Base-by-base conservation (phyloP, 768 basidiomycete species). In the Boletus rex-veris region DNA sequence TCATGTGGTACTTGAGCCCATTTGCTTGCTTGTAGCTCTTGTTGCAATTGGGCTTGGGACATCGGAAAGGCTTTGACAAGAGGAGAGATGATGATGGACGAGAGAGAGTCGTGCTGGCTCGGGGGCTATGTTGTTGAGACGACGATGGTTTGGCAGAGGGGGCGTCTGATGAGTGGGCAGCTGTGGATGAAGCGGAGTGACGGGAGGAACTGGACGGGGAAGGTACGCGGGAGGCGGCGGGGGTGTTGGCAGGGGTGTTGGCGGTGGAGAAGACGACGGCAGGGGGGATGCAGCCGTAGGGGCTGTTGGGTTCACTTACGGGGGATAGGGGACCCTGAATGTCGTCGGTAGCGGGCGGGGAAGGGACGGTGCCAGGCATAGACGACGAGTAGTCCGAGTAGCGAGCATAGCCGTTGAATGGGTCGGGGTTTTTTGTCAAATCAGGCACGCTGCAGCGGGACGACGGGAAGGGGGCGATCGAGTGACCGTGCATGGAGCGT, bases 21-120 rank as follows among this genome's bases (percentile, higher is more conserved):
- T 97, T 97, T 40, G 91, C 91, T 72, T 96, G 93, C 77, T 96
- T 96, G 77, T 96, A 97, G 48, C 82, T 82, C 78, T 98, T 98
- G 75, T 90, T 92, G 77, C 94, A 98, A 59, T 93, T 92, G 0
- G 90, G 85, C 69, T 95, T 95, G 10, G 94, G 94, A 76, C 94
- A 98, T 44, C 84, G 80, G 82, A 93, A 95, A 4, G 92, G 91
- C 71, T 94, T 94, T 53, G 83, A 84, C 45, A 88, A 73, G 37
- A 90, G 71, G n/a, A 88, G 71, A 4, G 85, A 82, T 1, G 84
- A 75, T 14, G 81, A 74, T 57, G 77, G 76, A 10, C 71, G 77
- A 31, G 79, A 80, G 53, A 76, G 75, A 14, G 79, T 76, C 8
- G 77, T 76, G 56, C 71, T 74, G 1, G 77, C 72, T 16, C 75